These are phyloP conservation scores for Penicillium expansum DNA, from an alignment of 2,329 filamentous ascomycete genomes.

Conservation along the genomic window DNA sequence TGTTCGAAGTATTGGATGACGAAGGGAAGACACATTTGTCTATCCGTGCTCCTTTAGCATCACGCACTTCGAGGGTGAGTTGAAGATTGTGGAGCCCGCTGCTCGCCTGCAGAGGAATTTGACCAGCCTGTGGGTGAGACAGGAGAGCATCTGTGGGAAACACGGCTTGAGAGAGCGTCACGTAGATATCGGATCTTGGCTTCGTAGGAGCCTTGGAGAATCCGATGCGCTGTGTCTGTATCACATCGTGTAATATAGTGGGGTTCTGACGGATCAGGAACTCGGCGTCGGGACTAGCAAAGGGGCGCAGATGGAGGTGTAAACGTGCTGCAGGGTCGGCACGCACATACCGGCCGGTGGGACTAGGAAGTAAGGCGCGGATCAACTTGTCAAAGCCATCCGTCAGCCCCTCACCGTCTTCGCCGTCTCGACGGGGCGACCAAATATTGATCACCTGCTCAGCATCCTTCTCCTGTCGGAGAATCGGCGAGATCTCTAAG, in stretches of 20 bases:
- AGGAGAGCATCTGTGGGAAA: slow-evolving; percentile 65
- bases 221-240: slow-evolving; percentile 81
- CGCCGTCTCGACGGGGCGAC: slow-evolving; percentile 58
- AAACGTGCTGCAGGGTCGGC: slow-evolving; percentile 71
- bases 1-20: slow-evolving; percentile 74
- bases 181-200: slow-evolving; percentile 87
- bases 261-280: slow-evolving; percentile 80
- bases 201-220: slow-evolving; percentile 90
- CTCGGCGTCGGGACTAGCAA: slow-evolving; percentile 74
- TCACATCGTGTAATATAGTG: slow-evolving; percentile 77
- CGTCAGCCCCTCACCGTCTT: slow-evolving; percentile 57
- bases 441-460: slow-evolving; percentile 78
- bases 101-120: slow-evolving; percentile 66
- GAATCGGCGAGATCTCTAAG: slow-evolving; percentile 69
- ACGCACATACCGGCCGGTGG: slow-evolving; percentile 70
- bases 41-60: slow-evolving; percentile 72
- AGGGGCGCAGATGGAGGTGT: slow-evolving; percentile 75
- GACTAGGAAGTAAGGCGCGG: slow-evolving; percentile 68
- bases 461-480: slow-evolving; percentile 68
- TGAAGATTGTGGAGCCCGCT: slow-evolving; percentile 73
- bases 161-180: slow-evolving; percentile 77
- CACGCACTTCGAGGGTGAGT: slow-evolving; percentile 83
- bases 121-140: slow-evolving; percentile 73
- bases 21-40: slow-evolving; percentile 84
- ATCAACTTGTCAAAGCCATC: slow-evolving; percentile 74